Evolutionary conservation across 768 basidiomycete genomes (phyloP), one percentile per base, ranked within the genome.

Genomic region (Boletus rex-veris): DNA sequence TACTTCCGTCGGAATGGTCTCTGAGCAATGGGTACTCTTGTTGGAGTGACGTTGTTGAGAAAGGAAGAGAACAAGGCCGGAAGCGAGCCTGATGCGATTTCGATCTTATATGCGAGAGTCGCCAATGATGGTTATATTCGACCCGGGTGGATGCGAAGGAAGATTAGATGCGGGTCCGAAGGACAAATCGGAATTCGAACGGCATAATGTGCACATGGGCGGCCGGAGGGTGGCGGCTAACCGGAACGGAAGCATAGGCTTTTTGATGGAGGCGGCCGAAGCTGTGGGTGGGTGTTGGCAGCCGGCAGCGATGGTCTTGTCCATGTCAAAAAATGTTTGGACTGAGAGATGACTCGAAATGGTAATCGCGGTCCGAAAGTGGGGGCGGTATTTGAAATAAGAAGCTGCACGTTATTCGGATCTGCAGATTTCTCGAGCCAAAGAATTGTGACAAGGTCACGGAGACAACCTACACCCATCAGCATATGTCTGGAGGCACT

Each of bases 331-430:
- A n/a, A n/a, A n/a, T n/a, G n/a, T n/a, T n/a, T n/a, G n/a, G n/a
- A 24, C 21, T 24, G 36, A 8, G 8, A 21, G 16, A 54, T 44
- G 39, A 37, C 60, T 35, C 5, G 31, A 56, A 58, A 52, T 45
- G 52, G 64, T 18, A 48, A 49, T 59, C 21, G 31, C 38, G 56
- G 37, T 33, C 60, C 59, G 48, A 30, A 5, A 30, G 24, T 24
- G 8, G 39, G 55, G 55, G 21, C 15, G 7, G 19, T 21, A 71
- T 70, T 70, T 63, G 58, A 68, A 72, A 72, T 70, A 44, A 48
- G 68, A 70, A 70, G 66, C 52, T 36, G 48, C 61, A 66, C 56
- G 64, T 68, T 69, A 63, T 59, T 58, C 66, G 60, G 68, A 69
- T 69, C 68, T 69, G 62, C 68, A 68, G 64, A 70, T 69, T 50